Conservation (phyloP, 2,329 filamentous ascomycete genomes). For the Leptographium procerum region DNA sequence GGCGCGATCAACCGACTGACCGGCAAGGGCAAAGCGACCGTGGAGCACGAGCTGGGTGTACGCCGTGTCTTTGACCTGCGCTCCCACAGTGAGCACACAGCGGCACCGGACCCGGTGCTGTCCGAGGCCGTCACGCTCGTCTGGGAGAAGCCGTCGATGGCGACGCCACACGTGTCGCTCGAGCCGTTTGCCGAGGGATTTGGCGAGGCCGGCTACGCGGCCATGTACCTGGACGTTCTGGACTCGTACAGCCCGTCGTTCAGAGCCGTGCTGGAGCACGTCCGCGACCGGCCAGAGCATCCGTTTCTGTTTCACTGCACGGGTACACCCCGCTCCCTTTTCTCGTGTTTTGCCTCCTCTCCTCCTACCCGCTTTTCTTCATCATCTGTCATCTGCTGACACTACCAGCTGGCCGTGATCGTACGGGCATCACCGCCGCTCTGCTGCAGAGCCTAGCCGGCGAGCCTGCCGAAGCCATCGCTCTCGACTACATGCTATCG, state of each 20-base stretch:
- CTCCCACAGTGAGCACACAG: constrained; percentile 29
- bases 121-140: constrained; percentile 29
- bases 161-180: constrained; percentile 26
- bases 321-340: constrained; percentile 26
- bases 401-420: constrained; percentile 38
- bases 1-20: constrained; percentile 29
- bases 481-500: constrained; percentile 42
- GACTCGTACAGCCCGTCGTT: constrained; percentile 30
- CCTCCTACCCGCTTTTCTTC: background rate
- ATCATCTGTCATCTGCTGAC: background rate
- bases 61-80: constrained; percentile 41
- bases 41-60: constrained; percentile 26
- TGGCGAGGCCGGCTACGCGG: constrained; percentile 31
- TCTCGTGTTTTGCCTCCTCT: too few species aligned
- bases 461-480: constrained; percentile 27
- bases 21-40: constrained; percentile 23
- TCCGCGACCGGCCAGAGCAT: constrained; percentile 32
- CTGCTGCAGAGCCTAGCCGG: constrained; percentile 40
- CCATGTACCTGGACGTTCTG: constrained; percentile 37
- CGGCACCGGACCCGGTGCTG: constrained; percentile 31
- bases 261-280: constrained; percentile 32
- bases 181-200: constrained; percentile 31
- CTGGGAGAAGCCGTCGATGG: constrained; percentile 27
- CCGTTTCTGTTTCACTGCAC: constrained; percentile 43
- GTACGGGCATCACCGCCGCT: constrained; percentile 39